These are phyloP conservation scores for Nymphaea colorata DNA, from an alignment of 164 flowering plant genomes.

Conservation along the genomic window DNA sequence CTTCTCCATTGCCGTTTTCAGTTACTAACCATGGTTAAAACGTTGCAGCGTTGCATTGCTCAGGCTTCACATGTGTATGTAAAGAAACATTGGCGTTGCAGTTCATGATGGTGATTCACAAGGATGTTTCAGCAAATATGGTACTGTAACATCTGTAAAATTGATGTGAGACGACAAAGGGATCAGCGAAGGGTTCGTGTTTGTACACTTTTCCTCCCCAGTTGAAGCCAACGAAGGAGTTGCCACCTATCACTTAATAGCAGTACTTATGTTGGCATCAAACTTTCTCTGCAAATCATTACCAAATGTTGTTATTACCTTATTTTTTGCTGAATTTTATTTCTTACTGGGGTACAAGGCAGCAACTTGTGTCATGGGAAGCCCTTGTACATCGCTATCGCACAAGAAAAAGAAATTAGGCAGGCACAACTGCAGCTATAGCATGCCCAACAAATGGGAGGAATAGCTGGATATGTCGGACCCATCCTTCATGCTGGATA, in stretches of 20 bases:
- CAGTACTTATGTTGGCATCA: too few relatives aligned
- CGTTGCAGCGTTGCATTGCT: background rate
- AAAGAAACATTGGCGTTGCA: slow-evolving; percentile 62
- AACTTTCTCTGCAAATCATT: background rate
- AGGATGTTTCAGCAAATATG: slow-evolving; percentile 63
- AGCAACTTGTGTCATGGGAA: slow-evolving; percentile 51
- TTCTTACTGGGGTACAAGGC: slow-evolving; percentile 22
- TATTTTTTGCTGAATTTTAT: background rate
- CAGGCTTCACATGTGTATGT: slow-evolving; percentile 76
- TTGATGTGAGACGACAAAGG: slow-evolving; percentile 75
- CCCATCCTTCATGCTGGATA: slow-evolving; percentile 50
- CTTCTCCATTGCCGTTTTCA: too few relatives aligned
- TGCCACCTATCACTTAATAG: slow-evolving; percentile 42
- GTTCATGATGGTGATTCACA: slow-evolving; percentile 50
- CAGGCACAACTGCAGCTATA: slow-evolving; percentile 54
- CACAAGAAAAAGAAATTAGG: slow-evolving; percentile 81
- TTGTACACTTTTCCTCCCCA: slow-evolving; percentile 74
- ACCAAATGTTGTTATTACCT: background rate
- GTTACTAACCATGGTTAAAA: too few relatives aligned
- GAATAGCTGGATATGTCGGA: slow-evolving; percentile 43
- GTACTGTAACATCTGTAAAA: slow-evolving; percentile 62
- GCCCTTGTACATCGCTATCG: slow-evolving; percentile 74
- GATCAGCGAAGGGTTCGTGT: slow-evolving; percentile 79
- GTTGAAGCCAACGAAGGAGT: slow-evolving; percentile 80
- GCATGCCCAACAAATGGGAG: slow-evolving; percentile 40